Percentiles rank a stretch among this genome's conserved stretches.
Evolutionary conservation across 78 protist genomes (phyloP).

Genomic region (Salpingoeca rosetta): DNA sequence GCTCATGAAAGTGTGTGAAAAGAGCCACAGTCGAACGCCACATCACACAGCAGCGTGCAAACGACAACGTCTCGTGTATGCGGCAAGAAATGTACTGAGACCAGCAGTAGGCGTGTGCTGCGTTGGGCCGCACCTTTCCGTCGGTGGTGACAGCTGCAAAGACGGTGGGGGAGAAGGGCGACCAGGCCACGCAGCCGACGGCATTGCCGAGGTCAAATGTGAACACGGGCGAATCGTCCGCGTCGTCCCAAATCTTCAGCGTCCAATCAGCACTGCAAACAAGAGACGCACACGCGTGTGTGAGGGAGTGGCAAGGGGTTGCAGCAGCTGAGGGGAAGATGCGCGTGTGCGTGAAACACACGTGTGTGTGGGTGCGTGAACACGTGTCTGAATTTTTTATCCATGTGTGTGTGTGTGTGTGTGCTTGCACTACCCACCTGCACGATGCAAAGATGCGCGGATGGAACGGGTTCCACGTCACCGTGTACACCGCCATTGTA

Average conservation of each 20-base stretch:
- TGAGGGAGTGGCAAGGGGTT: too few species aligned
- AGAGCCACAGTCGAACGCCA: too few species aligned
- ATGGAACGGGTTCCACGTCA: constrained; percentile 66
- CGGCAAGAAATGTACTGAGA: background rate
- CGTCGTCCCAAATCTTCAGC: constrained; percentile 65
- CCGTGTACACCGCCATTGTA: constrained; percentile 63
- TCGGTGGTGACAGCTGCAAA: constrained; percentile 63
- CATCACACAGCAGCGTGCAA: background rate
- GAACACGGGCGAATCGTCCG: constrained; percentile 19
- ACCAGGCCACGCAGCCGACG: constrained; percentile 71
- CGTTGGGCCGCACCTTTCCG: constrained; percentile 34
- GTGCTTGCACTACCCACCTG: too few species aligned
- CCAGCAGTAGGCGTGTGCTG: too few species aligned
- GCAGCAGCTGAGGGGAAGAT: too few species aligned
- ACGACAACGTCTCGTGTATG: background rate
- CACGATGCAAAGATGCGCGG: constrained; percentile 49
- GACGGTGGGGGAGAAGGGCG: constrained; percentile 71
- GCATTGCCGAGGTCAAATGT: constrained; percentile 47
- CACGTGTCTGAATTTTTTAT: too few species aligned
- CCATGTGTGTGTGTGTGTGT: too few species aligned
- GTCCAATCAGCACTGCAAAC: constrained; percentile 84
- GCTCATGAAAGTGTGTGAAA: background rate
- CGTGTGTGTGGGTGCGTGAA: too few species aligned
- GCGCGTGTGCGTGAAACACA: too few species aligned
- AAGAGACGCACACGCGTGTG: too few species aligned